phyloP scores from a whole-genome alignment of 2,329 filamentous ascomycete species.

The Boeremia lycopersici region DNA sequence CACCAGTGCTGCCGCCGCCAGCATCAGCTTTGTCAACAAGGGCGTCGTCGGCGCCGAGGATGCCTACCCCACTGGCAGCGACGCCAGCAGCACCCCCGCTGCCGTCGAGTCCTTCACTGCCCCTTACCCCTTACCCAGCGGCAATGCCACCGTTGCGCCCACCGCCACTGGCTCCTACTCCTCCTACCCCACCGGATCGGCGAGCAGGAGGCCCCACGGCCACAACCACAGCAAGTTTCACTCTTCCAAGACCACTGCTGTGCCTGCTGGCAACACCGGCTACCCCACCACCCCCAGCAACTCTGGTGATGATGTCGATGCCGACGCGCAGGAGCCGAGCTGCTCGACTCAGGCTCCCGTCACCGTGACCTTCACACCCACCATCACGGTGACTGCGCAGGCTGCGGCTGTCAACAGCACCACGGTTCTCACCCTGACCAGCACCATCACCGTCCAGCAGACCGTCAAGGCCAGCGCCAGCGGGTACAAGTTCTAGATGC shows the following conservation, averaged over 20 bases:
- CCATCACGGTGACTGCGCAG: slow-evolving; percentile 31
- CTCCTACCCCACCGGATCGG: neutral
- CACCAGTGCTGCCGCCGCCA: slow-evolving; percentile 4
- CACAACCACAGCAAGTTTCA: slow-evolving; percentile 18
- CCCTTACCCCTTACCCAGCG: slow-evolving; percentile 6
- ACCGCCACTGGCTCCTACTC: slow-evolving; percentile 11
- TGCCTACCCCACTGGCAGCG: neutral
- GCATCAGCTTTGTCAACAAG: slow-evolving; percentile 24
- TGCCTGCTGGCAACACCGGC: slow-evolving; percentile 14
- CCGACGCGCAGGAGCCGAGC: slow-evolving; percentile 11
- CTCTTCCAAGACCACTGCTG: slow-evolving; percentile 10
- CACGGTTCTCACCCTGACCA: slow-evolving; percentile 32
- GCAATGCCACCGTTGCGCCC: slow-evolving; percentile 10
- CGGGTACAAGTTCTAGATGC: slow-evolving; percentile 2
- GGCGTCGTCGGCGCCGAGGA: slow-evolving; percentile 8
- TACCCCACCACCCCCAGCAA: slow-evolving; percentile 1
- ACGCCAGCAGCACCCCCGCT: neutral
- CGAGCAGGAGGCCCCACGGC: slow-evolving; percentile 9
- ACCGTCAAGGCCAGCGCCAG: slow-evolving; percentile 5
- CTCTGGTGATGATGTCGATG: neutral
- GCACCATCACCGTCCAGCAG: slow-evolving; percentile 31
- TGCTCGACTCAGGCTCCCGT: slow-evolving; percentile 27
- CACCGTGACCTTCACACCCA: slow-evolving; percentile 37
- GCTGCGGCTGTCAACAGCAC: slow-evolving; percentile 17
- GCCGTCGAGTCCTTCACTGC: slow-evolving; percentile 1